Conservation (phyloP, 2,329 filamentous ascomycete genomes). For the Hymenoscyphus repandus region DNA sequence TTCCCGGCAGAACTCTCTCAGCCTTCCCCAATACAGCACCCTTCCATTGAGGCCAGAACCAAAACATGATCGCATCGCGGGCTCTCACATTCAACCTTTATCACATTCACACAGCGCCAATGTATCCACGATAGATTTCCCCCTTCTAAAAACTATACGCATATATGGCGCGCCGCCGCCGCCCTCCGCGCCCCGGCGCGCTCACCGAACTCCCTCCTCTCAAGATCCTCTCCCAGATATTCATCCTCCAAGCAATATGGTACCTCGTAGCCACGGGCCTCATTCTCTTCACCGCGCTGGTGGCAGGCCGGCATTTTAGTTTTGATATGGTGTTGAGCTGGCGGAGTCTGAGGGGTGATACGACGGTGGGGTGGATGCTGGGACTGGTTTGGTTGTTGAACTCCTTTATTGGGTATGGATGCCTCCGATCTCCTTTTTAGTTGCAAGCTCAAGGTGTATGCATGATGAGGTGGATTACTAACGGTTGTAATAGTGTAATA, state of each 20-base stretch:
- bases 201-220: constrained; percentile 62
- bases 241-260: constrained; percentile 59
- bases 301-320: constrained; percentile 55
- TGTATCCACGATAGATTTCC: constrained; percentile 8
- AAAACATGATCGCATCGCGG: background rate
- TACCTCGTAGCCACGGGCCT: constrained; percentile 56
- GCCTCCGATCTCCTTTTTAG: background rate
- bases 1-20: constrained; percentile 14
- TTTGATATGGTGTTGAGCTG: constrained; percentile 58
- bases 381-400: constrained; percentile 64
- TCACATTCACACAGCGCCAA: background rate
- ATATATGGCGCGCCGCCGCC: constrained; percentile 43
- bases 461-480: constrained; percentile 1
- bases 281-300: constrained; percentile 62
- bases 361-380: constrained; percentile 64
- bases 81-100: background rate
- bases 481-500: constrained; percentile 55
- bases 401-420: constrained; percentile 54
- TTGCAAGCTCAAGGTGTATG: background rate
- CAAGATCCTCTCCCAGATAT: constrained; percentile 62
- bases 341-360: constrained; percentile 59
- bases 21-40: background rate
- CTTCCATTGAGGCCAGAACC: background rate
- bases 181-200: constrained; percentile 59
- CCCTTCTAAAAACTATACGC: background rate